Evolutionary conservation across 495 filamentous ascomycete species (phyloP).

Genomic region (Penicillium robsamsonii): DNA sequence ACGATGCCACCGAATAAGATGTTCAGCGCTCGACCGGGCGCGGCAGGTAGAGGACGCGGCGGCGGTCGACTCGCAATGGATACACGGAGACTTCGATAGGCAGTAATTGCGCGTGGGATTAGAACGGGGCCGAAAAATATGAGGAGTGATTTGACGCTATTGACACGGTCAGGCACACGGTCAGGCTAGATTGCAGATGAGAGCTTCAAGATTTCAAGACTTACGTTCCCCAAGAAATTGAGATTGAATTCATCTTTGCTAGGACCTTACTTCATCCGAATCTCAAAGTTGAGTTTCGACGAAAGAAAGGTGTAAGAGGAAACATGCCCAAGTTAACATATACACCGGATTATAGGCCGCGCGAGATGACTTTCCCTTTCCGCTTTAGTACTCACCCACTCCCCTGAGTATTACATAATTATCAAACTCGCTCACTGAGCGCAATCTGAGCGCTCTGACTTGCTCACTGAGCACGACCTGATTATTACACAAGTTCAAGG

Average conservation of each 20-base stretch:
- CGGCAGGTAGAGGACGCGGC: conserved; percentile 46
- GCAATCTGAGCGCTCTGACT: too few species aligned
- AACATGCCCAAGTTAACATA: too few species aligned
- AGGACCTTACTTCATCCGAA: neutral
- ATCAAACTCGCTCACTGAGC: neutral
- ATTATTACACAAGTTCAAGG: too few species aligned
- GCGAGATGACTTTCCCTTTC: too few species aligned
- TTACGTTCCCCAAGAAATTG: conserved; percentile 39
- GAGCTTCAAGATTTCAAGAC: conserved; percentile 14
- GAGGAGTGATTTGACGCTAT: conserved; percentile 72
- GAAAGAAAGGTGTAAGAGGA: neutral
- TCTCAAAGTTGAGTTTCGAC: neutral
- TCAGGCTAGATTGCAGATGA: conserved; percentile 10
- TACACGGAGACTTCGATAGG: conserved; percentile 64
- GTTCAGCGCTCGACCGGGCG: conserved; percentile 51
- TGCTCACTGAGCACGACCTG: too few species aligned
- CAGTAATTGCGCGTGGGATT: conserved; percentile 66
- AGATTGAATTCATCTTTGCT: conserved; percentile 31
- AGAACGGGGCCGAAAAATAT: conserved; percentile 85
- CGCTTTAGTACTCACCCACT: too few species aligned
- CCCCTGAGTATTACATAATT: neutral
- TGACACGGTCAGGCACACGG: conserved; percentile 14
- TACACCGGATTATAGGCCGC: too few species aligned
- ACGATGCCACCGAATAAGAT: conserved; percentile 58
- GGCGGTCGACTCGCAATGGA: conserved; percentile 56